A percentile compares a stretch with the other conserved stretches of the same genome.
Evolutionary conservation across 1,284 basidiomycete genomes (phyloP).

Genomic region (Cystobasidium pallidum): DNA sequence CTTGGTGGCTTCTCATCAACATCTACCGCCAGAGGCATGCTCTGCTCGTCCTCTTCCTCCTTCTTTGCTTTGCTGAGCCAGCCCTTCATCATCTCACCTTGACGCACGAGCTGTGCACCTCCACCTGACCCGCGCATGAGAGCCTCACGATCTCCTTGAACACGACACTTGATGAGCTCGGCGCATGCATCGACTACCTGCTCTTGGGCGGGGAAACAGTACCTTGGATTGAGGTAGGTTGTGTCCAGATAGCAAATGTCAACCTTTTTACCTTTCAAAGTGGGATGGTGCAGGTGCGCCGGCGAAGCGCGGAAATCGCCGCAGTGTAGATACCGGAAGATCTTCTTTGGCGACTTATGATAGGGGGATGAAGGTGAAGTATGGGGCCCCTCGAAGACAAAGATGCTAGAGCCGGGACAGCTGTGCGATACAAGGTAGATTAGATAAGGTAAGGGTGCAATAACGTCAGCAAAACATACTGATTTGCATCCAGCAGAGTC

Average conservation of each 20-base stretch:
- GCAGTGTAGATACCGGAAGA: conserved; percentile 91
- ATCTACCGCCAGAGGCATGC: conserved; percentile 8
- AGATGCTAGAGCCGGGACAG: conserved; percentile 86
- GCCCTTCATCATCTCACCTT: conserved; percentile 51
- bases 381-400: conserved; percentile 89
- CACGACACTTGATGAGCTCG: conserved; percentile 68
- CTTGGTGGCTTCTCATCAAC: conserved; percentile 50
- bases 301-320: conserved; percentile 75
- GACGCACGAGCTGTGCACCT: conserved; percentile 46
- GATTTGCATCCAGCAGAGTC: conserved; percentile 95
- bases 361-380: conserved; percentile 79
- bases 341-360: conserved; percentile 67
- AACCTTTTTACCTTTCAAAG: conserved; percentile 73
- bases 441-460: neutral
- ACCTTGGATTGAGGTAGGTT: conserved; percentile 92
- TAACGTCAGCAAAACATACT: conserved; percentile 62
- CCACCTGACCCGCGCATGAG: conserved; percentile 46
- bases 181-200: conserved; percentile 90
- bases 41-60: conserved; percentile 48
- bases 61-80: conserved; percentile 56
- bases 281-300: conserved; percentile 77
- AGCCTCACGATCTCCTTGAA: conserved; percentile 55
- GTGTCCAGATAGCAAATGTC: conserved; percentile 94
- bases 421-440: conserved; percentile 53
- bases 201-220: conserved; percentile 92